These are phyloP conservation scores for Lactifluus echinatus DNA, from an alignment of 768 basidiomycete species.

Conservation along the genomic window DNA sequence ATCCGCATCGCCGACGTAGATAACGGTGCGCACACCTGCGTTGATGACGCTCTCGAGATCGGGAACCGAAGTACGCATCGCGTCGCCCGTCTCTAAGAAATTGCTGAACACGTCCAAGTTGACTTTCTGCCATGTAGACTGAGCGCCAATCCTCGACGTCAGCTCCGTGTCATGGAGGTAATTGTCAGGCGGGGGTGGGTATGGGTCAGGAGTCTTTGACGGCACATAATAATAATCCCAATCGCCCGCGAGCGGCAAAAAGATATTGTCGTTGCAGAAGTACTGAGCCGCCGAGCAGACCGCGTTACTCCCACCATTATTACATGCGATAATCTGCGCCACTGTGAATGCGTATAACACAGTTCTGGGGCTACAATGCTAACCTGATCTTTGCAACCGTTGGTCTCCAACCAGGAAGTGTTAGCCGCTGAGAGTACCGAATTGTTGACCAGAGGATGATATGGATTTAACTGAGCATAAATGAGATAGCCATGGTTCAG, in stretches of 20 bases:
- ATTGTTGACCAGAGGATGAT: too few species aligned
- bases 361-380: background rate
- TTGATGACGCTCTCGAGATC: conserved; percentile 49
- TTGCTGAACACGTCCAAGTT: conserved; percentile 38
- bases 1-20: conserved; percentile 52
- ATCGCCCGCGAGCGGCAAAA: conserved; percentile 27
- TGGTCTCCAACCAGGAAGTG: too few species aligned
- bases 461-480: conserved; percentile 46
- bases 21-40: conserved; percentile 42
- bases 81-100: conserved; percentile 46
- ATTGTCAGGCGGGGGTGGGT: conserved; percentile 36
- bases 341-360: background rate
- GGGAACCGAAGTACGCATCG: conserved; percentile 44
- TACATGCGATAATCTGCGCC: conserved; percentile 42
- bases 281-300: conserved; percentile 50
- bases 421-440: conserved; percentile 36
- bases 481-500: too few species aligned
- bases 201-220: conserved; percentile 35
- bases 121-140: conserved; percentile 34
- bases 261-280: conserved; percentile 48
- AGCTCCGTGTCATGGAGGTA: conserved; percentile 27
- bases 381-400: conserved; percentile 46
- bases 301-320: conserved; percentile 37
- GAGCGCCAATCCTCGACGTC: conserved; percentile 35
- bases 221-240: conserved; percentile 50